These are phyloP conservation scores for Agastache rugosa DNA, from an alignment of 257 asterid species.

Conservation along the genomic window DNA sequence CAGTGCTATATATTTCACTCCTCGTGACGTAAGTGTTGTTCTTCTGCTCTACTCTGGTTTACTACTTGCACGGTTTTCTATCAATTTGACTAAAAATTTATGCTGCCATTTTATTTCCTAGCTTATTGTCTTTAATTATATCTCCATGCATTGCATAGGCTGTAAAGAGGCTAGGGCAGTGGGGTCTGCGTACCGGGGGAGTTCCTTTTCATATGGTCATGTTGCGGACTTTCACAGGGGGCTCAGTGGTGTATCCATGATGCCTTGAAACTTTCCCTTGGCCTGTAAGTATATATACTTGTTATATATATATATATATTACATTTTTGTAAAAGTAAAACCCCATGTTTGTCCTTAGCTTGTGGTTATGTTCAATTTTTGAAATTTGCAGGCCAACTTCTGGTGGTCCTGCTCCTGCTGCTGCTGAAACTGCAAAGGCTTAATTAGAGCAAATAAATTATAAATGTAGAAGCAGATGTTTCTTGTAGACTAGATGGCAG, in stretches of 20 bases:
- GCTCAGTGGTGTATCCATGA: slow-evolving; percentile 95
- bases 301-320: too few species aligned
- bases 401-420: slow-evolving; percentile 68
- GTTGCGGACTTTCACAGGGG: slow-evolving; percentile 92
- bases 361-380: slow-evolving; percentile 8
- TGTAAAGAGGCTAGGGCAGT: slow-evolving; percentile 67
- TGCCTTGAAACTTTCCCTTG: slow-evolving; percentile 86
- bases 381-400: slow-evolving; percentile 71
- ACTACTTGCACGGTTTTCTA: background rate
- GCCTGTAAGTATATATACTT: slow-evolving; percentile 64
- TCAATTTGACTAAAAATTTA: background rate
- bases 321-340: background rate
- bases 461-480: slow-evolving; percentile 48
- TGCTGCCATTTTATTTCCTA: background rate
- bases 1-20: slow-evolving; percentile 81
- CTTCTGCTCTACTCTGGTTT: background rate
- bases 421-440: slow-evolving; percentile 47
- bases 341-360: background rate
- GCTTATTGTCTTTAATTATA: background rate
- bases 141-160: slow-evolving; percentile 47
- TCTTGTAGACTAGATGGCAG: slow-evolving; percentile 31
- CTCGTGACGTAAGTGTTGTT: slow-evolving; percentile 71
- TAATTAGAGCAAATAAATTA: slow-evolving; percentile 12
- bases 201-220: slow-evolving; percentile 89
- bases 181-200: slow-evolving; percentile 83